A percentile compares a stretch with the other conserved stretches of the same genome.
Conservation (phyloP, 208 protist genomes). For the Trypanosomatidae sp. region DNA sequence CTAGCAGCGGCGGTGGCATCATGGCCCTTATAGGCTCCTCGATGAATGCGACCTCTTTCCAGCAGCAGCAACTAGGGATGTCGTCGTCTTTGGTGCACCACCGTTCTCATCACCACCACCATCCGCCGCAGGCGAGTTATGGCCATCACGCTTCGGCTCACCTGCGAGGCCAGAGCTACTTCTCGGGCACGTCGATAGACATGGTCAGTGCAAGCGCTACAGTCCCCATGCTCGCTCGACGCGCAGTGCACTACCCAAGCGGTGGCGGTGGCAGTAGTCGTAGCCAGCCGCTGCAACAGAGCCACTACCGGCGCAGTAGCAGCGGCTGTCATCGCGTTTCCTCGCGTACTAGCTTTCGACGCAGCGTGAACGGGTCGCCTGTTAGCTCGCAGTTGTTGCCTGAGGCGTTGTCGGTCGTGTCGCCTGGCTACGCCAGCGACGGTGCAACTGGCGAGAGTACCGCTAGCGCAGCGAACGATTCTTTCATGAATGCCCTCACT, state of each 20-base stretch:
- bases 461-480: not conserved
- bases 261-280: not conserved
- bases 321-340: conserved; percentile 4
- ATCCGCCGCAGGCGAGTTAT: not conserved
- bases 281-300: not conserved
- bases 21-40: not conserved
- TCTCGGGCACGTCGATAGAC: not conserved
- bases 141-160: not conserved
- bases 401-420: not conserved
- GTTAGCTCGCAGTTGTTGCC: conserved; percentile 17
- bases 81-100: not conserved
- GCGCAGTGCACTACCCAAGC: not conserved
- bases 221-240: not conserved
- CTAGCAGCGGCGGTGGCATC: not conserved
- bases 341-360: conserved; percentile 7
- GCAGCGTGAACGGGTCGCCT: conserved; percentile 13
- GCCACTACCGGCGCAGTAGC: conserved; percentile 1
- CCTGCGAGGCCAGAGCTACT: not conserved
- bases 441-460: not conserved
- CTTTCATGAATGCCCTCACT: not conserved
- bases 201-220: not conserved
- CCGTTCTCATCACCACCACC: not conserved
- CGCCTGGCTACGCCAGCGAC: conserved; percentile 1
- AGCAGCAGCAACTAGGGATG: not conserved
- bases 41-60: not conserved